Conservation (phyloP, 805 yeast species). For the Candida ipomoeae region DNA sequence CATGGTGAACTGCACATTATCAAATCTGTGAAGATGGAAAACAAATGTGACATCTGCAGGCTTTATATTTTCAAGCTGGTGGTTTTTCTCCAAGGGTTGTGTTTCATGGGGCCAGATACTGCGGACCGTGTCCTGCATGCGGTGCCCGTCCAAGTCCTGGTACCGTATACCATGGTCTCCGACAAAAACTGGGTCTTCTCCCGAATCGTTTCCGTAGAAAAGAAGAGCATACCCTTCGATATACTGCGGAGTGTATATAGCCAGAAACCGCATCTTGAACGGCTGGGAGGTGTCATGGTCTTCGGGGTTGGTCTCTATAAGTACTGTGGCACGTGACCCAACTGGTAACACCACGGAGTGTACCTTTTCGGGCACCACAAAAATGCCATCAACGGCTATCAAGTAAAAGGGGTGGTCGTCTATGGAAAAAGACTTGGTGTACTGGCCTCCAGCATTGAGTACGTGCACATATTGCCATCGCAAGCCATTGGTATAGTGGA, state of each 20-base stretch:
- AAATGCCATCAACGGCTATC: constrained; percentile 31
- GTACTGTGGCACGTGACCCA: constrained; percentile 27
- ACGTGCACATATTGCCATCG: constrained; percentile 26
- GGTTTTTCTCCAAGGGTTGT: constrained; percentile 15
- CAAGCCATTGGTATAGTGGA: constrained; percentile 19
- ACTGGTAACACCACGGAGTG: constrained; percentile 29
- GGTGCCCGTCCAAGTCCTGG: constrained; percentile 22
- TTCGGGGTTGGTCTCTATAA: constrained; percentile 21
- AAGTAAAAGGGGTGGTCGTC: constrained; percentile 29
- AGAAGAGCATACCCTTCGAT: constrained; percentile 26
- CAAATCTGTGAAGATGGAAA: constrained; percentile 30
- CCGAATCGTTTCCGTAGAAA: constrained; percentile 16
- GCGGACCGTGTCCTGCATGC: constrained; percentile 8
- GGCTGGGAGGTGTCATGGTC: constrained; percentile 18
- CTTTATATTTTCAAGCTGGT: constrained; percentile 4
- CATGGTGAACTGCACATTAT: constrained; percentile 25
- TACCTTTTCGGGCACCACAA: constrained; percentile 21
- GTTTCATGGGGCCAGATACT: constrained; percentile 19
- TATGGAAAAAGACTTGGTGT: constrained; percentile 28
- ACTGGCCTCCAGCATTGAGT: constrained; percentile 33
- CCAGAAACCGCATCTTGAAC: constrained; percentile 26
- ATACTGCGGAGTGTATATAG: constrained; percentile 25
- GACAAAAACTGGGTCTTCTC: not conserved
- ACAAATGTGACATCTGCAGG: constrained; percentile 25
- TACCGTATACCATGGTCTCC: constrained; percentile 17